Percentiles rank a stretch among this genome's conserved stretches.
These are phyloP conservation scores for Schizophyllum commune DNA, from an alignment of 1,284 basidiomycete species.

Conservation along the genomic window DNA sequence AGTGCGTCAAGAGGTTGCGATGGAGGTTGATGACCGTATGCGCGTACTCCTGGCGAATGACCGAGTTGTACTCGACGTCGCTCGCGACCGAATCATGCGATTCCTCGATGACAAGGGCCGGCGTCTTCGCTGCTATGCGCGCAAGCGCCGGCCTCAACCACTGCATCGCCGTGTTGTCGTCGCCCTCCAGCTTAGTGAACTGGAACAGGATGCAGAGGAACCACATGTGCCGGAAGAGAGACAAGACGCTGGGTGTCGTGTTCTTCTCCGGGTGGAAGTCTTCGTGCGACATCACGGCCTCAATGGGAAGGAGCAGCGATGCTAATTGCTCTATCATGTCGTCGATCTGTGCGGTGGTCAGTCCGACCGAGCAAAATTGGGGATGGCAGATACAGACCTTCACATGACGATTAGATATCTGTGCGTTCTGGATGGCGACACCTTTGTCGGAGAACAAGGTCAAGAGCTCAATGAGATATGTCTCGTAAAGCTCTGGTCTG, in stretches of 20 bases:
- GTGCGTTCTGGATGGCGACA: constrained; percentile 80
- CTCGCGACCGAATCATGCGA: constrained; percentile 82
- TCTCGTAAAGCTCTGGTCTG: constrained; percentile 68
- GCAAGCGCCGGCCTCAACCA: constrained; percentile 74
- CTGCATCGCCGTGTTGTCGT: constrained; percentile 55
- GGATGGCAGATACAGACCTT: constrained; percentile 33
- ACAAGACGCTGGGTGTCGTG: constrained; percentile 59
- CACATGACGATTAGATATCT: constrained; percentile 52
- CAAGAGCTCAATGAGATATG: constrained; percentile 82
- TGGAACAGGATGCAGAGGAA: constrained; percentile 85
- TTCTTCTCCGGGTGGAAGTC: constrained; percentile 63
- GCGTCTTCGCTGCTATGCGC: constrained; percentile 85
- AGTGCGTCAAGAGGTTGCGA: constrained; percentile 52
- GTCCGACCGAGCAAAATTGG: constrained; percentile 8
- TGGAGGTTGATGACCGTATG: constrained; percentile 68
- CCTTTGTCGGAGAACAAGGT: constrained; percentile 89
- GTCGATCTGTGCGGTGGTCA: constrained; percentile 45
- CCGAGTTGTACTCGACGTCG: constrained; percentile 90
- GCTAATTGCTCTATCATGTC: constrained; percentile 82
- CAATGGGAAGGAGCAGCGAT: constrained; percentile 84
- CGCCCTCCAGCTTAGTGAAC: constrained; percentile 46
- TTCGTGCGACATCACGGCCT: constrained; percentile 75
- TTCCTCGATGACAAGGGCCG: constrained; percentile 77
- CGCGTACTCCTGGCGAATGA: constrained; percentile 84
- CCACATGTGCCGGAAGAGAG: constrained; percentile 92